Percentiles rank a stretch among this genome's conserved stretches.
These are phyloP conservation scores for Aspergillus ochraceoroseus DNA, from an alignment of 2,329 filamentous ascomycete species.

Conservation along the genomic window DNA sequence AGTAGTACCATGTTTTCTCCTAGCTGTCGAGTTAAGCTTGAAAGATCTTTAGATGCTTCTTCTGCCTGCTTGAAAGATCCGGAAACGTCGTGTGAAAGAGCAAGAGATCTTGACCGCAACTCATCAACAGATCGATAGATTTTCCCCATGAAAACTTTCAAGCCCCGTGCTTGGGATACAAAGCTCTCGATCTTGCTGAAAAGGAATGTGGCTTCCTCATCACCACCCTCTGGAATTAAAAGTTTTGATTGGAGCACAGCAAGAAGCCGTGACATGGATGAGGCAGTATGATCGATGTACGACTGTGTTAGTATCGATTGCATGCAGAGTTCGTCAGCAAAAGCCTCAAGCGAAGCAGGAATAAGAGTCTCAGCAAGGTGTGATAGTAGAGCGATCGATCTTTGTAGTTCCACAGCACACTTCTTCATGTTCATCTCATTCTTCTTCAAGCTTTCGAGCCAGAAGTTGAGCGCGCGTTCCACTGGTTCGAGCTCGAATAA, in stretches of 20 bases:
- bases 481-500: constrained; percentile 86
- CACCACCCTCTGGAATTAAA: constrained; percentile 55
- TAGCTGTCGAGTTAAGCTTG: constrained; percentile 61
- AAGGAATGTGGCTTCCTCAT: constrained; percentile 65
- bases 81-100: constrained; percentile 62
- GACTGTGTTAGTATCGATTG: constrained; percentile 70
- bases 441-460: constrained; percentile 76
- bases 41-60: constrained; percentile 58
- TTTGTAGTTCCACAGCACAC: constrained; percentile 73
- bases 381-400: constrained; percentile 78
- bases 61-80: constrained; percentile 68
- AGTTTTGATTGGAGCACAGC: constrained; percentile 64
- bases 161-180: constrained; percentile 69
- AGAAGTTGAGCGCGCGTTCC: constrained; percentile 79
- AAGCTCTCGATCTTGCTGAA: constrained; percentile 65
- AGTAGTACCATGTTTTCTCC: constrained; percentile 63
- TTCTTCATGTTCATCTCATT: constrained; percentile 83
- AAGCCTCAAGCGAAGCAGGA: constrained; percentile 62
- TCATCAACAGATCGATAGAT: constrained; percentile 72
- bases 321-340: constrained; percentile 76
- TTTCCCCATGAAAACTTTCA: constrained; percentile 79
- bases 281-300: constrained; percentile 72
- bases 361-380: constrained; percentile 81
- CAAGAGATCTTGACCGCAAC: constrained; percentile 68
- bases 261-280: constrained; percentile 60